Conservation (phyloP, 2,329 filamentous ascomycete genomes). For the Furcasterigmium sp. region DNA sequence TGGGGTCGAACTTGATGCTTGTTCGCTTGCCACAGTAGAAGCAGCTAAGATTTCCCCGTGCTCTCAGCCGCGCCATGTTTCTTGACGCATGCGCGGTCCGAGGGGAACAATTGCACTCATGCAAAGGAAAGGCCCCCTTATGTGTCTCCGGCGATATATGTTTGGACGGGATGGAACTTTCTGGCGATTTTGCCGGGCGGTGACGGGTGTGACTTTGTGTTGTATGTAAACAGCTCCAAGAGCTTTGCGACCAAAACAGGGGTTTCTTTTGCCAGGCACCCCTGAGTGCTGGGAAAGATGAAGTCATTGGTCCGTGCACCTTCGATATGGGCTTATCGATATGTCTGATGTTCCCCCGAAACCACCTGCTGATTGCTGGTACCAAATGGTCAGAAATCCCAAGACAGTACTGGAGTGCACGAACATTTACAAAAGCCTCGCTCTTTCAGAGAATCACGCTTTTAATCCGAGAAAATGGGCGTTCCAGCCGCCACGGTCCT, state of each 20-base stretch:
- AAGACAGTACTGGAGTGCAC: not conserved
- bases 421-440: not conserved
- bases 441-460: not conserved
- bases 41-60: slow-evolving; percentile 53
- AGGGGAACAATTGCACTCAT: slow-evolving; percentile 11
- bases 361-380: no score
- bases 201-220: slow-evolving; percentile 9
- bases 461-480: not conserved
- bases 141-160: no score
- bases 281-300: not conserved
- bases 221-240: not conserved
- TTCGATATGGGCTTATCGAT: no score
- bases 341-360: no score
- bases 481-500: not conserved
- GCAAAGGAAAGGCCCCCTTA: no score
- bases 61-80: slow-evolving; percentile 37
- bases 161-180: slow-evolving; percentile 11
- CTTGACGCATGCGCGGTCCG: slow-evolving; percentile 3
- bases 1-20: slow-evolving; percentile 50
- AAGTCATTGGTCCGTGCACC: not conserved
- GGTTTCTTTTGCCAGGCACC: slow-evolving; percentile 6
- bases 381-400: no score
- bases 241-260: slow-evolving; percentile 6
- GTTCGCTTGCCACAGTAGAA: slow-evolving; percentile 79
- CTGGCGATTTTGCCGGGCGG: slow-evolving; percentile 29